These are phyloP conservation scores for Wallacemonas collosoma DNA, from an alignment of 208 protist species.

Conservation along the genomic window DNA sequence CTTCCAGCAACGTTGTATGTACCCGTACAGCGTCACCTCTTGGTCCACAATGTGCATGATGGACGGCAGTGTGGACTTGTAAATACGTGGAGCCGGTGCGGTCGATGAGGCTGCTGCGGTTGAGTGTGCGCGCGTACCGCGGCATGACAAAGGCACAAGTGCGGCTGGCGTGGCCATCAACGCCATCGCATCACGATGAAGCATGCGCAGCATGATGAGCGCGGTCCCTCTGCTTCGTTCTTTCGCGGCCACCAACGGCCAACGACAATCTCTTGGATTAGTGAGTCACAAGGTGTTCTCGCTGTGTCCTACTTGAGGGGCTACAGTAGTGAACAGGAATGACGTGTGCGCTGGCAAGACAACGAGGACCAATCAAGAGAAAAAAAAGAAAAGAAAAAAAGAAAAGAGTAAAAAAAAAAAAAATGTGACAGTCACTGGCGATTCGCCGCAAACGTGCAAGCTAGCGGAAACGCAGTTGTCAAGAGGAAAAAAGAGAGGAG, in stretches of 20 bases:
- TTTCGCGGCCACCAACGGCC: no score
- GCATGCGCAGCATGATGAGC: neutral
- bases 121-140: neutral
- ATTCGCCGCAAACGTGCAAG: no score
- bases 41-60: neutral
- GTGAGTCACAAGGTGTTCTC: no score
- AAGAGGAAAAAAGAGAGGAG: no score
- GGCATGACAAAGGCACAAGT: neutral
- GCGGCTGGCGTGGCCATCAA: neutral
- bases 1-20: neutral
- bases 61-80: neutral
- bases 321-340: no score
- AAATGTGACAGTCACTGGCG: neutral
- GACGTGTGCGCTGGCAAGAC: no score
- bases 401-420: neutral
- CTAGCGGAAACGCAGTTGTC: no score
- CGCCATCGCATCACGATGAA: neutral
- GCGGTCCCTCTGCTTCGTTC: no score
- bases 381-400: slow-evolving; percentile 22
- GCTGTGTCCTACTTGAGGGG: no score
- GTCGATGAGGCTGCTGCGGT: neutral
- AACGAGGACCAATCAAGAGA: neutral
- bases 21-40: neutral
- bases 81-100: neutral
- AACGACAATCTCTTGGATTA: no score